Evolutionary conservation across 768 basidiomycete genomes (phyloP), one percentile per base, ranked within the genome.

Genomic region (Coprinopsis strossmayeri): DNA sequence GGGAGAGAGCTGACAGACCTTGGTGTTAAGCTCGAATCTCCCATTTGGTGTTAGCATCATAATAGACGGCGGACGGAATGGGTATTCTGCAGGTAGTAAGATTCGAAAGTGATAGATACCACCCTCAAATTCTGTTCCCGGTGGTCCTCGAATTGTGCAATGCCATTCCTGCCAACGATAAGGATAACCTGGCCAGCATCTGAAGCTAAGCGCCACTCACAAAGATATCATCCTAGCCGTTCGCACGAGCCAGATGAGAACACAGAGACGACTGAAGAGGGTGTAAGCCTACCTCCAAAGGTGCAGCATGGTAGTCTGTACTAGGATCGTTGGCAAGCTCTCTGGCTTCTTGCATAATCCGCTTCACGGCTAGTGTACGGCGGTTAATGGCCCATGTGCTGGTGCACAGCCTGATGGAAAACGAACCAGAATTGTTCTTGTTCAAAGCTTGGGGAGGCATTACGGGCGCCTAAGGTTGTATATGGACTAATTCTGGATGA

Each of bases 21-120:
- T 95, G 45, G 92, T 91, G 61, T 94, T 92, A 38, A 93, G 74
- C 67, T 97, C 94, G 59, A 97, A 98, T 39, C 95, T 80, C n/a
- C 95, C 95, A 55, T 87, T 95, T 4, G 95, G 95, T 11, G 94
- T 98, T 39, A 97, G 81, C 72, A 97, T 81, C 82, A 94, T 88
- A 61, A 97, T 82, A 41, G 93, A 91, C 20, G 95, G 95, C 26
- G 95, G 92, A 53, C 91, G 82, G 70, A 98, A 96, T 26, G 95
- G 95, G 64, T 98, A 97, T 70, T 92, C 90, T 46, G 92, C 84
- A 11, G 94, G 93, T 5, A 96, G 71, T 23, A 90, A 67, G 59
- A 95, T 86, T 49, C 93, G 82, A 64, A 96, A 86, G 68, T 97
- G 95, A 68, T 98, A 98, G n/a, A 96, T 69, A 38, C 94, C 95